Evolutionary conservation across 352 stramenopile genomes (phyloP), one percentile per base, ranked within the genome.

Genomic region (Salisapilia sapeloensis): DNA sequence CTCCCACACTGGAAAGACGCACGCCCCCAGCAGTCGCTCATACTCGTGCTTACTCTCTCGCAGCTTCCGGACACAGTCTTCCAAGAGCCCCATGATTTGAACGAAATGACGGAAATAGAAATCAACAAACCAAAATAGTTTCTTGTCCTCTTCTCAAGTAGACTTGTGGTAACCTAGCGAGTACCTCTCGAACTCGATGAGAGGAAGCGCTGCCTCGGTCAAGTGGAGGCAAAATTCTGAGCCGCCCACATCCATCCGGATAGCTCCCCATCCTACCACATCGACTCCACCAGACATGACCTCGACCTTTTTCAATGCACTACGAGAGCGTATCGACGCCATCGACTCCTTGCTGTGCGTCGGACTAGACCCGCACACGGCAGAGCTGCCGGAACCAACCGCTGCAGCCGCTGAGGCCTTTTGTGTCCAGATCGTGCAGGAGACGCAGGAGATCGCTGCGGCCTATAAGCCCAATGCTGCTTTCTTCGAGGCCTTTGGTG

Each of bases 401-500:
- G 89, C 83, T 20, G 74, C 82, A 12, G 87, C 86, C 6, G 92
- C 93, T 5, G 84, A 94, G 53, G 51, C 53, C 16, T 98, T 98
- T 60, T 99, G 93, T 60, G 63, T 91, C 27, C 71, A 57, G 19
- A 63, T 99, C 28, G 97, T 99, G 42, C 71, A 96, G 30, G 74
- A 89, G 32, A 99, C 94, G 11, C 61, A 92, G 26, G 62, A 89
- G 14, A 71, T 95, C 26, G 90, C 92, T 2, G 86, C 90, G 7
- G 84, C 77, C 23, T 99, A 97, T 79, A 99, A 99, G 60, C 96
- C 96, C 18, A 99, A 99, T 63, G 90, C 92, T 36, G 96, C 96
- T 4, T 99, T 99, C 60, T 99, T 99, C 51, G 94, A 99, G 39
- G 70, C 66, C 10, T 89, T 90, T 35, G 78, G 76, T 21, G 58